Percentiles rank a stretch among this genome's conserved stretches.
phyloP scores from a whole-genome alignment of 2,329 filamentous ascomycete genomes.

The Ascochyta lentis region DNA sequence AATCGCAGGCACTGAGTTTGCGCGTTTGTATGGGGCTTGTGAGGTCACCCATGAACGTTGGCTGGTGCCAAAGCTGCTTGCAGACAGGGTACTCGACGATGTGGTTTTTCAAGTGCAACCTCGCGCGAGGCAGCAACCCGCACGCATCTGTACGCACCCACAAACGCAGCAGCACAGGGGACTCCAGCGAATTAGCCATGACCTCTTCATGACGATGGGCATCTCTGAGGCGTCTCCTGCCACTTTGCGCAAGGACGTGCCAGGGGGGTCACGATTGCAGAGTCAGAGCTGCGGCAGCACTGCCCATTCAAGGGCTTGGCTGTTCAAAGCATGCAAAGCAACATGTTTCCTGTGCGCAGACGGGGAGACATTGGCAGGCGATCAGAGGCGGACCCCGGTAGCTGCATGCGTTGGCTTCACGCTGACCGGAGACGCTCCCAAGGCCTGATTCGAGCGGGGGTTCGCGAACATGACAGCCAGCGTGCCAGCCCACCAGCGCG shows the following conservation, averaged over 20 bases:
- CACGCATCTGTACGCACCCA: slow-evolving; percentile 7
- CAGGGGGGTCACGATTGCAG: slow-evolving; percentile 15
- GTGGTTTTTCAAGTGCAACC: slow-evolving; percentile 6
- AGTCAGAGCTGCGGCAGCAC: slow-evolving; percentile 30
- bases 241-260: slow-evolving; percentile 14
- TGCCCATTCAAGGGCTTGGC: slow-evolving; percentile 40
- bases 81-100: slow-evolving; percentile 17
- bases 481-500: slow-evolving; percentile 17
- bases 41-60: neutral
- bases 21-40: slow-evolving; percentile 8
- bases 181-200: slow-evolving; percentile 3
- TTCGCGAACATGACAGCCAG: slow-evolving; percentile 25
- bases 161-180: slow-evolving; percentile 2
- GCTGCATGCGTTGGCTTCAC: slow-evolving; percentile 47
- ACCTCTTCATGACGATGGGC: slow-evolving; percentile 10
- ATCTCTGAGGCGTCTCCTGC: slow-evolving; percentile 9
- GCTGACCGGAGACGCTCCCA: slow-evolving; percentile 31
- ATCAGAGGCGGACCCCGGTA: slow-evolving; percentile 39
- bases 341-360: slow-evolving; percentile 35
- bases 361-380: slow-evolving; percentile 41
- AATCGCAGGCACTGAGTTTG: slow-evolving; percentile 17
- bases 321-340: slow-evolving; percentile 30
- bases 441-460: slow-evolving; percentile 38
- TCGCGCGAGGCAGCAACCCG: slow-evolving; percentile 8
- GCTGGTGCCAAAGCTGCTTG: slow-evolving; percentile 18